Conservation (phyloP, 2,329 filamentous ascomycete genomes). For the Epichloe sibirici region DNA sequence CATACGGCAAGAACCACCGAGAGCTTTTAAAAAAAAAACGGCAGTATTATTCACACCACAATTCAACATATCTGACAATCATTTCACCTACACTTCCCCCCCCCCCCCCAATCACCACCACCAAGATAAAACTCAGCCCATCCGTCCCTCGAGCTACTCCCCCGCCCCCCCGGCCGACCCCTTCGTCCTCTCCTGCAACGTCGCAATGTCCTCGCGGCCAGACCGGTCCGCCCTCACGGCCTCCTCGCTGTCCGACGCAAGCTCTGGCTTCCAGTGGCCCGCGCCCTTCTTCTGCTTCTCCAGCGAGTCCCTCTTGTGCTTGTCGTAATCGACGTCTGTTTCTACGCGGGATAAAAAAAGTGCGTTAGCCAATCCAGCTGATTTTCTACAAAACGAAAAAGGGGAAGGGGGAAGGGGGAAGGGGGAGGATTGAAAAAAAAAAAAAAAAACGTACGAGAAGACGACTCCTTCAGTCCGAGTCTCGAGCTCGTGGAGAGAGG, state of each 20-base stretch:
- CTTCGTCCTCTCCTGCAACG: slow-evolving; percentile 49
- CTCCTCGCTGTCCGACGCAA: slow-evolving; percentile 71
- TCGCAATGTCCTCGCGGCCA: slow-evolving; percentile 25
- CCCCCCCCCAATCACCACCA: too few species aligned
- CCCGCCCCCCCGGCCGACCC: slow-evolving; percentile 34
- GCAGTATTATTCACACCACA: too few species aligned
- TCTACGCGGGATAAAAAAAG: slow-evolving; percentile 10
- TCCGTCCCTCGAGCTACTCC: slow-evolving; percentile 31
- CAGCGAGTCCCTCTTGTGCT: slow-evolving; percentile 48
- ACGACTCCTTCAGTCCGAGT: slow-evolving; percentile 25
- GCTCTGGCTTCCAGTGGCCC: slow-evolving; percentile 63
- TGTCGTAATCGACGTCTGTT: slow-evolving; percentile 33
- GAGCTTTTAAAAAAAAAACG: too few species aligned
- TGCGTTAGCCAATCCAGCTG: neutral
- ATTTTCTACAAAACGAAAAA: too few species aligned
- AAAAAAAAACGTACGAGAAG: slow-evolving; percentile 17
- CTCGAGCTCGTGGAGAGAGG: slow-evolving; percentile 15
- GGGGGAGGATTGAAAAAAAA: too few species aligned
- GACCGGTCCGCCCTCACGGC: slow-evolving; percentile 56
- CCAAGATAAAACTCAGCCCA: slow-evolving; percentile 19
- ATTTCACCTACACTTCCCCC: too few species aligned
- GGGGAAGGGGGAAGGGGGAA: too few species aligned
- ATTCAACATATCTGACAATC: too few species aligned
- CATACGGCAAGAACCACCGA: neutral
- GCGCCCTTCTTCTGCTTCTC: slow-evolving; percentile 57